phyloP scores from a whole-genome alignment of 768 basidiomycete species.

The Suillus plorans region DNA sequence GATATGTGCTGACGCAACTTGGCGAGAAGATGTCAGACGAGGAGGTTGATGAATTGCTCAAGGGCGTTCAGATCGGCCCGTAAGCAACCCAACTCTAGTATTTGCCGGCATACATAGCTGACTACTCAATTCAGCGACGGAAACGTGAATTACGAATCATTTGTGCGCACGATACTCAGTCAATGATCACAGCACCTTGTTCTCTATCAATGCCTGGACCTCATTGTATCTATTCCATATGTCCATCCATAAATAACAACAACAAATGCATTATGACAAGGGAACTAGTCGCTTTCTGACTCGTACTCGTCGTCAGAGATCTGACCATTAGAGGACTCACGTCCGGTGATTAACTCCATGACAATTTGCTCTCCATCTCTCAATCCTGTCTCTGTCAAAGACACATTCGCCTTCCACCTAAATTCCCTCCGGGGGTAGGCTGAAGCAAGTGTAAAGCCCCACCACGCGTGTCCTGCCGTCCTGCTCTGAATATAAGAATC shows the following conservation, averaged over 20 bases:
- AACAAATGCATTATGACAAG: background rate
- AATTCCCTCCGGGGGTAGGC: constrained; percentile 73
- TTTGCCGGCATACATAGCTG: background rate
- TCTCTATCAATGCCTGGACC: background rate
- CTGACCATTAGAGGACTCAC: constrained; percentile 17
- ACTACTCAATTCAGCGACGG: constrained; percentile 64
- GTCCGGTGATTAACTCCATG: constrained; percentile 44
- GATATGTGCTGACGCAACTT: constrained; percentile 90
- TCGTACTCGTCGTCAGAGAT: constrained; percentile 55
- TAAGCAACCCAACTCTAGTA: constrained; percentile 37
- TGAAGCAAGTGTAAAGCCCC: constrained; percentile 69
- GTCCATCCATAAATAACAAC: background rate
- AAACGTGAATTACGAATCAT: constrained; percentile 96
- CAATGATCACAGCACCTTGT: constrained; percentile 50
- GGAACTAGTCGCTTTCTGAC: constrained; percentile 44
- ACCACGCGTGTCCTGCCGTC: constrained; percentile 45
- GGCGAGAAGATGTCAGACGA: constrained; percentile 99
- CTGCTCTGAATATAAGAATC: constrained; percentile 37
- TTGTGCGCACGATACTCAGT: constrained; percentile 90
- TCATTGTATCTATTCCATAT: background rate
- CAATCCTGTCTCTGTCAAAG: constrained; percentile 46
- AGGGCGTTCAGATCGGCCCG: constrained; percentile 91
- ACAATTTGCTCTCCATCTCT: constrained; percentile 65
- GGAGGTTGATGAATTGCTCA: constrained; percentile 96
- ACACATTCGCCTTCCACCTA: constrained; percentile 41